Base-by-base conservation (phyloP, 305 asterid species). In the Fraxinus floribunda region DNA sequence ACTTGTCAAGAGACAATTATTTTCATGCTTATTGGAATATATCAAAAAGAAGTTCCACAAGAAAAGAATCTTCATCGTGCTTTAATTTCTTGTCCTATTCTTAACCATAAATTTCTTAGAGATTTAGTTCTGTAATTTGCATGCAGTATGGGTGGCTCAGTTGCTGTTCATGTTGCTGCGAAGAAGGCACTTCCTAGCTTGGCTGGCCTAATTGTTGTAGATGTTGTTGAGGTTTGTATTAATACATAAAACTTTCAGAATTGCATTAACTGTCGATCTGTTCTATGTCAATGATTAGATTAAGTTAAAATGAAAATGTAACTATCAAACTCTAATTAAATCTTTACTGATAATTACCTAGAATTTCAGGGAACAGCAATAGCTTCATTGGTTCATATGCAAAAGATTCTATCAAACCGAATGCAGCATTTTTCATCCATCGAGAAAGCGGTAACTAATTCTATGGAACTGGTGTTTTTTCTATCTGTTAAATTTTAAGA, bases 81-180 rank as follows among this genome's bases (percentile, higher is more conserved):
- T 29, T 29, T 26, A 29, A 71, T 41, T 41, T 41, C 52, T 41
- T 41, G 2, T 41, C 52, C 52, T 41, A 11, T 41, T 41, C 52
- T 41, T 39, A 55, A 79, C 41, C 49, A 57, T 60, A 70, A 73
- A 41, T 46, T 64, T 74, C 26, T 77, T n/a, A 66, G 44, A 75
- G 70, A 32, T 80, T 78, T 38, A 32, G 20, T 80, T 76, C 52
- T 83, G 76, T 80, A 16, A 72, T 71, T 81, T 29, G 82, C 66
- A 57, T 81, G 85, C 91, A 94, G 99, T 81, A 92, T 95, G 98
- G 99, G 99, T 84, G 99, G 99, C 39, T 92, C 99, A 62, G 92
- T 95, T 85, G 97, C 97, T 38, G 89, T 95, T 86, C 93, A 95
- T 87, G 89, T 93, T 80, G 95, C 97, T 83, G 93, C 99, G 8